These are phyloP conservation scores for Rhinocladiella similis DNA, from an alignment of 2,329 filamentous ascomycete genomes.

Conservation along the genomic window DNA sequence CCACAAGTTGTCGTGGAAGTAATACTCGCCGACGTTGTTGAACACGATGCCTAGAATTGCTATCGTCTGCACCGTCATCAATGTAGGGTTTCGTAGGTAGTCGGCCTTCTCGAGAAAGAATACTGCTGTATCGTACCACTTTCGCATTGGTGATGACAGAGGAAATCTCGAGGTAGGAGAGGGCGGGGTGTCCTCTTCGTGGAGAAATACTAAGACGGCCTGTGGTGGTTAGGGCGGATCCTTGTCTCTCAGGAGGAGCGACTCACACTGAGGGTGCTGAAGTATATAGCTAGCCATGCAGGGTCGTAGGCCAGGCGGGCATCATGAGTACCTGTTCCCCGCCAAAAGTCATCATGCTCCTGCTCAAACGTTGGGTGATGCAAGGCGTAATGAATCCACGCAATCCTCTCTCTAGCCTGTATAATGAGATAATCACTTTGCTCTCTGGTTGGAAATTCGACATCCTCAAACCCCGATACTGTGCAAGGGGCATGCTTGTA, in stretches of 20 bases:
- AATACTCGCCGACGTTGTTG: neutral
- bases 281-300: constrained; percentile 2
- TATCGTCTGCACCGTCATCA: constrained; percentile 1
- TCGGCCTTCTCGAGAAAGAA: neutral
- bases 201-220: neutral
- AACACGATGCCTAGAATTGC: constrained; percentile 1
- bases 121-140: neutral
- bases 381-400: constrained; percentile 3
- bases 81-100: neutral
- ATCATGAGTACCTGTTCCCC: neutral
- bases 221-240: neutral
- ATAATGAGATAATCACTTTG: neutral
- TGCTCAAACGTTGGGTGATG: constrained; percentile 2
- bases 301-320: neutral
- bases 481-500: neutral
- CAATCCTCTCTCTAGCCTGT: neutral
- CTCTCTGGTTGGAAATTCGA: neutral
- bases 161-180: neutral
- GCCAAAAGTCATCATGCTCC: neutral
- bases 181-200: neutral
- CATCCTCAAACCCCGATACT: neutral
- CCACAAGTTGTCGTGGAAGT: neutral
- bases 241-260: neutral
- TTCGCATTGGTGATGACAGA: neutral
- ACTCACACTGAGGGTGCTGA: neutral